A percentile compares a stretch with the other conserved stretches of the same genome.
Evolutionary conservation across 768 basidiomycete genomes (phyloP).

Genomic region (Hericium coralloides): DNA sequence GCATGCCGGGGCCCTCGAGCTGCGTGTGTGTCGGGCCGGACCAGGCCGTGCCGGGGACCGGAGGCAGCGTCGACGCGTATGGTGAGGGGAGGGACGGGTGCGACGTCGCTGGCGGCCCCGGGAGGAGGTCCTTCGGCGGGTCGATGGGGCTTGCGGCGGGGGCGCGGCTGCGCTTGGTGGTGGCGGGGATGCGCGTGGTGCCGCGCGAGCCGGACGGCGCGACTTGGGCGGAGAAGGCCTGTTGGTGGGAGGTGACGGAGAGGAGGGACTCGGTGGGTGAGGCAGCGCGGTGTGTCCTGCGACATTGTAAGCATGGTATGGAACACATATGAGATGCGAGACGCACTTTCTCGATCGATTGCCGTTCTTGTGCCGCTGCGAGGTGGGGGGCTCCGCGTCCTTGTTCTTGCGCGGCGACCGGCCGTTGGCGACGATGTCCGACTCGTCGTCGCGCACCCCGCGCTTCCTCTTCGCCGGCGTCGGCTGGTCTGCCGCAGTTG

Average conservation of each 20-base stretch:
- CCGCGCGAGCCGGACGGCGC: constrained; percentile 6
- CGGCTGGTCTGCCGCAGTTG: constrained; percentile 34
- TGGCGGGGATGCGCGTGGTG: constrained; percentile 23
- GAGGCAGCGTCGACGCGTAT: constrained; percentile 11
- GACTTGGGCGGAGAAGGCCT: constrained; percentile 24
- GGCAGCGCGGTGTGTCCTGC: constrained; percentile 51
- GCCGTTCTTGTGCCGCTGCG: constrained; percentile 41
- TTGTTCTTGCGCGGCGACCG: constrained; percentile 62
- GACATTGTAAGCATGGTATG: not conserved
- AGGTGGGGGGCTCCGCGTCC: constrained; percentile 27
- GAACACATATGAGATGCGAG: not conserved
- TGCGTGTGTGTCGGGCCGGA: constrained; percentile 35
- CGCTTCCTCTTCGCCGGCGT: constrained; percentile 58
- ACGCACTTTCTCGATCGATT: constrained; percentile 56
- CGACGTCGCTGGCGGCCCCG: not conserved
- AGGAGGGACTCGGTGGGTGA: constrained; percentile 71
- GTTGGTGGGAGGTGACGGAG: constrained; percentile 61
- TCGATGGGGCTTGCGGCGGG: constrained; percentile 6
- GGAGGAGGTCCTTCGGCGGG: constrained; percentile 1
- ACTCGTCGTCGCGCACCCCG: constrained; percentile 51
- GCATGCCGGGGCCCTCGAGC: constrained; percentile 75
- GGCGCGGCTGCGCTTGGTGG: constrained; percentile 24
- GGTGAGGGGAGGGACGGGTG: constrained; percentile 2
- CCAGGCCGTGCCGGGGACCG: constrained; percentile 28
- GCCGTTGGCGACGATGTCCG: constrained; percentile 32